Evolutionary conservation across 1,284 basidiomycete species (phyloP).

Genomic region (Boletus nobilissimus): DNA sequence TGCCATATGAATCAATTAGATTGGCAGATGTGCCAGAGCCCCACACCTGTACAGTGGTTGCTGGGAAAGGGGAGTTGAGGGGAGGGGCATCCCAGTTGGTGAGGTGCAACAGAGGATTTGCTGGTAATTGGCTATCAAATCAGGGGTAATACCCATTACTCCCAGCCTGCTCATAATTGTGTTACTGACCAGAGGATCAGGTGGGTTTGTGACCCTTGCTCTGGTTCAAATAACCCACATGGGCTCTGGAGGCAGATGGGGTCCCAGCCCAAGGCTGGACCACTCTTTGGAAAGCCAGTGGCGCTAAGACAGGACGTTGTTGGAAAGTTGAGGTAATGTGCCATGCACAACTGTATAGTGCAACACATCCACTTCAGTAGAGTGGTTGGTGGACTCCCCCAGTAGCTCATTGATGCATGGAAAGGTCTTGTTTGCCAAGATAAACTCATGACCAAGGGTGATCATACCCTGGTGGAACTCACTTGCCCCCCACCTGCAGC

Average conservation of each 20-base stretch:
- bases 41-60: not conserved
- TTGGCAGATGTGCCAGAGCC: not conserved
- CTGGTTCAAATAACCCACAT: not conserved
- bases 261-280: not conserved
- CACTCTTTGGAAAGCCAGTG: not conserved
- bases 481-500: conserved; percentile 7
- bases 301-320: not conserved
- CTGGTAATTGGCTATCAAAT: not conserved
- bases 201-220: not conserved
- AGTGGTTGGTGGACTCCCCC: conserved; percentile 24
- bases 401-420: conserved; percentile 6
- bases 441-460: conserved; percentile 21
- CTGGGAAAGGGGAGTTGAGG: not conserved
- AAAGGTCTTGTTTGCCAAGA: conserved; percentile 3
- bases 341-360: conserved; percentile 2
- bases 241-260: not conserved
- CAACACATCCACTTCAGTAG: not conserved
- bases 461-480: conserved; percentile 23
- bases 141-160: not conserved
- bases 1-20: not conserved
- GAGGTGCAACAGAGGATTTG: not conserved
- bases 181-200: not conserved
- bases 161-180: not conserved
- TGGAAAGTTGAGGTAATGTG: not conserved
- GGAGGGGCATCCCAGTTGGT: not conserved